Evolutionary conservation across 352 stramenopile genomes (phyloP), one percentile per base, ranked within the genome.

Genomic region (Salisapilia sapeloensis): DNA sequence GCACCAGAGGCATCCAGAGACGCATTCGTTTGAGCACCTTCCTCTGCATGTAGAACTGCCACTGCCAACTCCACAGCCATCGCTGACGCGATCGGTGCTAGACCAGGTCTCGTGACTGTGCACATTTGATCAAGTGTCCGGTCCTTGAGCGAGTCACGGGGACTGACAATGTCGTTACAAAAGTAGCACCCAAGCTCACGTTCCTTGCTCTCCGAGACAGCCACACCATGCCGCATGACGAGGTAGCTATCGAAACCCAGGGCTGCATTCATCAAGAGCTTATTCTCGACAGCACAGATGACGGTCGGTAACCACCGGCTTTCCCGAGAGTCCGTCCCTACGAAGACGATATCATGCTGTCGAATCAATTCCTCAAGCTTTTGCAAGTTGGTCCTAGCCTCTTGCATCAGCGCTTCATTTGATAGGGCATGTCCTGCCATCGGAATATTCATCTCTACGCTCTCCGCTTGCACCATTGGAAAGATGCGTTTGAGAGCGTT

Each of bases 71-170:
- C 95, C 0, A 97, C 95, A 0, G 91, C 91, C 20, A 96, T 95
- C 2, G 80, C 80, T 20, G 82, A 71, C 11, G 90, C 87, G 19
- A 96, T 93, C 2, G 82, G 79, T 4, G 86, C 81, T 9, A 99
- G 63, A 5, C 96, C 96, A 4, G 95, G 94, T 9, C 95, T 67
- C 21, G 96, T 99, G 2, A 99, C 95, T 1, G 96, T 99, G 50
- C 96, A 99, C 77, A 99, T 96, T 69, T 99, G 94, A 54, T 99
- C 96, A 8, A 99, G 39, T 6, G 94, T 99, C 8, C 95, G 82
- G 50, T 99, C 93, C 15, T 83, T 91, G 15, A 93, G 74, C 16
- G 93, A 98, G 51, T 99, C 96, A 17, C 91, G 83, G 3, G 96
- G 94, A 38, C 93, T 96, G 13, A 98, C 93, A 17, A 99, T 83